These are phyloP conservation scores for Pleoardoris graminearum DNA, from an alignment of 2,329 filamentous ascomycete genomes.

Conservation along the genomic window DNA sequence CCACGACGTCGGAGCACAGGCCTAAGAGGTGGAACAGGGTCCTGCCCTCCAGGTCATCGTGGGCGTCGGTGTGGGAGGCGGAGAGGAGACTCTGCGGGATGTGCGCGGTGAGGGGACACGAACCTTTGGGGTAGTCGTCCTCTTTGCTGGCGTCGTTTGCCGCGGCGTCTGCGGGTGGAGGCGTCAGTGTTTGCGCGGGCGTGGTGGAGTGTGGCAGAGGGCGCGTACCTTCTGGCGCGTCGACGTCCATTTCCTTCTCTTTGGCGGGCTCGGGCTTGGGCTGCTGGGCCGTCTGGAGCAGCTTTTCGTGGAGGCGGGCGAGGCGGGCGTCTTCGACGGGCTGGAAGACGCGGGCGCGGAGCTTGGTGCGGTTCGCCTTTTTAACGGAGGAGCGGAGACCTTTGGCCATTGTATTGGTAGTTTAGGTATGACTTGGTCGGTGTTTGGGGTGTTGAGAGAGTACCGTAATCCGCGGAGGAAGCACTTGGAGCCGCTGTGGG, in stretches of 20 bases:
- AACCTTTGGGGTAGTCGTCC: constrained; percentile 11
- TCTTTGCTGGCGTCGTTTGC: constrained; percentile 11
- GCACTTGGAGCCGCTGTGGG: constrained; percentile 6
- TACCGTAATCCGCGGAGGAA: background rate
- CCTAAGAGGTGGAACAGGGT: constrained; percentile 46
- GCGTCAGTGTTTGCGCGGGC: constrained; percentile 1
- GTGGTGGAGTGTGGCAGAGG: background rate
- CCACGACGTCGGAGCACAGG: constrained; percentile 45
- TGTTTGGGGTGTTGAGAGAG: background rate
- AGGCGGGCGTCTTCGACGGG: constrained; percentile 78
- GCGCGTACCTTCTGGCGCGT: constrained; percentile 45
- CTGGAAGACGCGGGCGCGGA: constrained; percentile 81
- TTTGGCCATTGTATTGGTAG: constrained; percentile 74
- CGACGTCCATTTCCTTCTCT: constrained; percentile 52
- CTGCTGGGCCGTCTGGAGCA: constrained; percentile 77
- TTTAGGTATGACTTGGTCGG: background rate
- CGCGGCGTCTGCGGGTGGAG: constrained; percentile 4
- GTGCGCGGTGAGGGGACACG: constrained; percentile 30
- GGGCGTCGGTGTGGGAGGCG: constrained; percentile 12
- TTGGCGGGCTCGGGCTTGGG: constrained; percentile 61
- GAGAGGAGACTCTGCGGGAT: constrained; percentile 32
- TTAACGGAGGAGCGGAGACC: constrained; percentile 75
- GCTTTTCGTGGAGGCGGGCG: constrained; percentile 81
- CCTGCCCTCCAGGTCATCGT: constrained; percentile 27
- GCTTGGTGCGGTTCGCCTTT: constrained; percentile 80